Evolutionary conservation across 345 rosid species (phyloP).

Genomic region (Tarenaya hassleriana): DNA sequence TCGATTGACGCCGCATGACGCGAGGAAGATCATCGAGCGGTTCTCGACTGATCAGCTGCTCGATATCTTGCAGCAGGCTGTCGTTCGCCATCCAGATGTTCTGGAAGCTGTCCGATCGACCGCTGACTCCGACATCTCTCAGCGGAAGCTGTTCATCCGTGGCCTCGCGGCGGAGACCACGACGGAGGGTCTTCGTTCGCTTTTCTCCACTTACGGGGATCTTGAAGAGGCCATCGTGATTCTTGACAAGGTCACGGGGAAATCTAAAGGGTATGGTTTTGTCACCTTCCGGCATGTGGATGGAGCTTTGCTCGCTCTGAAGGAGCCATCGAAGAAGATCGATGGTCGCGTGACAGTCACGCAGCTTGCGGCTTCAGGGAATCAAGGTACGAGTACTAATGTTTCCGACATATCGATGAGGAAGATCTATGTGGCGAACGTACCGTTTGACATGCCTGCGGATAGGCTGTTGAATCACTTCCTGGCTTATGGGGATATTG

Average conservation of each 20-base stretch:
- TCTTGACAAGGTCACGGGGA: slow-evolving; percentile 60
- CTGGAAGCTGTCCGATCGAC: slow-evolving; percentile 43
- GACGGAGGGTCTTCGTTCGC: slow-evolving; percentile 51
- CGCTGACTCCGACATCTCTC: slow-evolving; percentile 62
- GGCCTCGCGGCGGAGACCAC: slow-evolving; percentile 90
- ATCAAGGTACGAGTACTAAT: slow-evolving; percentile 32
- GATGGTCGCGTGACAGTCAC: slow-evolving; percentile 72
- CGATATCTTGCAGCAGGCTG: slow-evolving; percentile 50
- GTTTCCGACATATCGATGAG: slow-evolving; percentile 49
- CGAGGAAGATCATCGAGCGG: slow-evolving; percentile 54
- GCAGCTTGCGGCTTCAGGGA: slow-evolving; percentile 77
- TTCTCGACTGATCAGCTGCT: slow-evolving; percentile 59
- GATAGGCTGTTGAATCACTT: slow-evolving; percentile 57
- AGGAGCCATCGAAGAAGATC: slow-evolving; percentile 80
- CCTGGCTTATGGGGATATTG: slow-evolving; percentile 68
- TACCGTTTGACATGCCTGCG: slow-evolving; percentile 60
- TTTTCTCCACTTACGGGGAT: slow-evolving; percentile 63
- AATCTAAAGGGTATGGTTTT: slow-evolving; percentile 81
- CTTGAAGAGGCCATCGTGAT: slow-evolving; percentile 75
- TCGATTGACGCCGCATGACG: slow-evolving; percentile 43
- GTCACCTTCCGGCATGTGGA: slow-evolving; percentile 61
- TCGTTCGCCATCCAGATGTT: slow-evolving; percentile 44
- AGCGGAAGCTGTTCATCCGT: slow-evolving; percentile 75
- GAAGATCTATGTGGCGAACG: slow-evolving; percentile 83
- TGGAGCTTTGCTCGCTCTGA: slow-evolving; percentile 63